These are phyloP conservation scores for Clathrospora elynae DNA, from an alignment of 2,329 filamentous ascomycete species.

Conservation along the genomic window DNA sequence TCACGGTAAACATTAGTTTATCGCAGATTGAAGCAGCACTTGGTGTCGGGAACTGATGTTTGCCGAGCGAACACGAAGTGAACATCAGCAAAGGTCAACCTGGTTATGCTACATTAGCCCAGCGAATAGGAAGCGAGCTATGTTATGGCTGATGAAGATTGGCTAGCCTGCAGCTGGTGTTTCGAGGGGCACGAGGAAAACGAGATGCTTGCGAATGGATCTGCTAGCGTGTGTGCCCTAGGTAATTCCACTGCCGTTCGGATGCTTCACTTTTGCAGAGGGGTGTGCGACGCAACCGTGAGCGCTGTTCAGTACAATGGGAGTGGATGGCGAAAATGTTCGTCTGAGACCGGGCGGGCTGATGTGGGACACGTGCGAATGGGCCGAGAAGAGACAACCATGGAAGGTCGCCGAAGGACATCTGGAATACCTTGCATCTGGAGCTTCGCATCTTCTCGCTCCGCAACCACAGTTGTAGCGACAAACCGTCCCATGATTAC, in stretches of 20 bases:
- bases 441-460: no score
- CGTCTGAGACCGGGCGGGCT: constrained; percentile 29
- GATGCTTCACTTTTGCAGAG: constrained; percentile 23
- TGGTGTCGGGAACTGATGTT: constrained; percentile 18
- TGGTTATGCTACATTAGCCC: constrained; percentile 7
- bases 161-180: constrained; percentile 16
- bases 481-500: not conserved
- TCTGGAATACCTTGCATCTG: no score
- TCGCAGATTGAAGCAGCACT: not conserved
- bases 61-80: constrained; percentile 18
- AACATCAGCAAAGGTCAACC: constrained; percentile 23
- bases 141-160: constrained; percentile 25
- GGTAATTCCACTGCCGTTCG: constrained; percentile 19
- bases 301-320: constrained; percentile 3
- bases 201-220: constrained; percentile 22
- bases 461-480: no score
- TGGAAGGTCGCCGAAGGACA: constrained; percentile 9
- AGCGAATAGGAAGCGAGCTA: constrained; percentile 26
- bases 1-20: not conserved
- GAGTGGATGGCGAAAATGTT: constrained; percentile 10
- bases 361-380: constrained; percentile 26
- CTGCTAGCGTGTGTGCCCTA: constrained; percentile 22
- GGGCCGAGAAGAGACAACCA: constrained; percentile 17
- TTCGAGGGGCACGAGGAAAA: constrained; percentile 19
- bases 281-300: constrained; percentile 15